Evolutionary conservation across 805 yeast species (phyloP).

Genomic region (Saccharomyces paradoxus): DNA sequence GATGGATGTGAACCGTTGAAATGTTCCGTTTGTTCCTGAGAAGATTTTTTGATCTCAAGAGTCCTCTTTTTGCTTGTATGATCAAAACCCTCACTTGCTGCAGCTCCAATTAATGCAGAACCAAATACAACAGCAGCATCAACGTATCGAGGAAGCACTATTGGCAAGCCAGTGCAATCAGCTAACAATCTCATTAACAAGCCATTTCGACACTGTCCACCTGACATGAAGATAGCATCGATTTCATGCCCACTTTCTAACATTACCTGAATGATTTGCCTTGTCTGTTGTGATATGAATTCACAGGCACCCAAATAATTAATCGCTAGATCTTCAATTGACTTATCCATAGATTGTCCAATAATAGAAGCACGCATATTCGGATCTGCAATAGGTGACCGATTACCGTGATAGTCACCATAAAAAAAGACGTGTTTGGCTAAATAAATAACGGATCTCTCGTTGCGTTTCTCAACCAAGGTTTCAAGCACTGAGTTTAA

Average conservation of each 20-base stretch:
- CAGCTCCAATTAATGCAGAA: constrained; percentile 89
- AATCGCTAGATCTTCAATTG: constrained; percentile 76
- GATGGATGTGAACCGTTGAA: constrained; percentile 5
- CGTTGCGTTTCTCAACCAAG: constrained; percentile 46
- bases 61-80: constrained; percentile 9
- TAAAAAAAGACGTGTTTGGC: constrained; percentile 84
- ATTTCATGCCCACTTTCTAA: constrained; percentile 70
- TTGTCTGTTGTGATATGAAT: constrained; percentile 93
- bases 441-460: constrained; percentile 67
- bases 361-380: constrained; percentile 85
- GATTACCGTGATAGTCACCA: constrained; percentile 93
- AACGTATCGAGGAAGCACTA: constrained; percentile 86
- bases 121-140: constrained; percentile 98
- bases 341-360: constrained; percentile 86
- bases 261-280: constrained; percentile 88
- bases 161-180: constrained; percentile 85
- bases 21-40: constrained; percentile 8
- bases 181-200: constrained; percentile 83
- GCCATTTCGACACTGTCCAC: constrained; percentile 94
- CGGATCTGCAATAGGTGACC: constrained; percentile 97
- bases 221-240: constrained; percentile 75
- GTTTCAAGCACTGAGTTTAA: constrained; percentile 68
- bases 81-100: constrained; percentile 67
- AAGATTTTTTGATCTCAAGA: constrained; percentile 10
- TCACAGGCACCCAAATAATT: constrained; percentile 91